Evolutionary conservation across 2,329 filamentous ascomycete species (phyloP).

Genomic region (Claviceps spartinae): DNA sequence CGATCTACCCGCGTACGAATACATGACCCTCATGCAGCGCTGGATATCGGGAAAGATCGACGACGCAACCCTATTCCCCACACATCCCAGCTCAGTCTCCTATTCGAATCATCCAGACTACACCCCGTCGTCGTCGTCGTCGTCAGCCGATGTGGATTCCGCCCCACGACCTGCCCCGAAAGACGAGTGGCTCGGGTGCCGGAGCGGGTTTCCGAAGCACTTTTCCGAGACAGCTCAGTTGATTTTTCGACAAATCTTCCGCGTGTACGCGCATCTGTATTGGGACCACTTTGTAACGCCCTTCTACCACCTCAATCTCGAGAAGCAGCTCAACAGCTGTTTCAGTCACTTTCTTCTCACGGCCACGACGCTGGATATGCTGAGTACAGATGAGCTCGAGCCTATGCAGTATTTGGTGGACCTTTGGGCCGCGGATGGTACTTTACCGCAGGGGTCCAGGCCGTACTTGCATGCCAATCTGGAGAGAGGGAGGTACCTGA

Average conservation of each 20-base stretch:
- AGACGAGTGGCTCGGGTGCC: slow-evolving; percentile 67
- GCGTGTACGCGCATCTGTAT: slow-evolving; percentile 90
- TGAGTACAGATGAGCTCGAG: slow-evolving; percentile 73
- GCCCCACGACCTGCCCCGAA: slow-evolving; percentile 27
- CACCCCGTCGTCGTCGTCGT: slow-evolving; percentile 10
- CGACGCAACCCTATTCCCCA: slow-evolving; percentile 73
- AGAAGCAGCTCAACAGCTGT: slow-evolving; percentile 67
- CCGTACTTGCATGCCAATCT: slow-evolving; percentile 46
- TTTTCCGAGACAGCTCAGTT: slow-evolving; percentile 77
- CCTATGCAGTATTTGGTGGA: slow-evolving; percentile 86
- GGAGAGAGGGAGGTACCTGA: slow-evolving; percentile 9
- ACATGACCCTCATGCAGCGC: slow-evolving; percentile 83
- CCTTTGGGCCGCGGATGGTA: slow-evolving; percentile 72
- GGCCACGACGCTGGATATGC: slow-evolving; percentile 61
- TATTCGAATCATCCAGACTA: slow-evolving; percentile 43
- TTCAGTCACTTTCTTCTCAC: slow-evolving; percentile 70
- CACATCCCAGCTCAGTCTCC: slow-evolving; percentile 53
- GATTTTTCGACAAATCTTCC: slow-evolving; percentile 92
- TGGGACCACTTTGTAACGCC: slow-evolving; percentile 78
- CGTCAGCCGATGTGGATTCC: slow-evolving; percentile 29
- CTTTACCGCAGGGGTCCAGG: slow-evolving; percentile 57
- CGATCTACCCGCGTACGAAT: slow-evolving; percentile 76
- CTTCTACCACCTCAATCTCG: slow-evolving; percentile 62
- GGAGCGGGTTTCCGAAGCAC: slow-evolving; percentile 72
- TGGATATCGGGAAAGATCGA: slow-evolving; percentile 91